Percentiles rank a stretch among this genome's conserved stretches.
Conservation (phyloP, 257 asterid genomes). For the Petunia axillaris region DNA sequence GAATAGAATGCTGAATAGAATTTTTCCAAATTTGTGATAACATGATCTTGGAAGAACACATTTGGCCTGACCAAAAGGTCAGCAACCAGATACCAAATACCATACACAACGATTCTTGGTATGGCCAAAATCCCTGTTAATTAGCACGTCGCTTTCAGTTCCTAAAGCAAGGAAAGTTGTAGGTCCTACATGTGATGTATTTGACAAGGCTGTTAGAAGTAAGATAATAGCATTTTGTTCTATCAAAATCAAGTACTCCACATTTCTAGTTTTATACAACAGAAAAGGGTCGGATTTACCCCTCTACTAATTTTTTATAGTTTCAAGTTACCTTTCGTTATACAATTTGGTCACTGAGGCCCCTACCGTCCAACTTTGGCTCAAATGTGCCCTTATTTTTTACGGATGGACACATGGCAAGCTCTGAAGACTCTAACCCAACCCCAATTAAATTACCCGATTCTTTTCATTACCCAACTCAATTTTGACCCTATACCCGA, state of each 20-base stretch:
- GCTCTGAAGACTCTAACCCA: neutral
- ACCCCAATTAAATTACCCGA: too few species aligned
- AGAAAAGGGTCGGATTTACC: too few species aligned
- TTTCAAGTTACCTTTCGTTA: too few species aligned
- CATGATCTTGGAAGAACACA: neutral
- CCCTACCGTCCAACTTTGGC: too few species aligned
- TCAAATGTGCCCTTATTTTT: neutral
- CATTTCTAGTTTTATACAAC: neutral
- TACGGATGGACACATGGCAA: neutral
- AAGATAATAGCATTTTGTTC: neutral
- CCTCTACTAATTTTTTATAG: too few species aligned
- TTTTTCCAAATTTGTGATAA: slow-evolving; percentile 7
- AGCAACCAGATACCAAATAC: neutral
- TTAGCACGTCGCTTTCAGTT: neutral
- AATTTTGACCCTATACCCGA: neutral
- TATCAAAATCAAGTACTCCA: neutral
- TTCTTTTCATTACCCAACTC: neutral
- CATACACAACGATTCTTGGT: too few species aligned
- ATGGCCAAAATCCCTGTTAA: neutral
- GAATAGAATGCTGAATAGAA: neutral
- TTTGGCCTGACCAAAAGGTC: neutral
- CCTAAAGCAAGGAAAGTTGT: neutral
- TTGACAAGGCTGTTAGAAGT: neutral
- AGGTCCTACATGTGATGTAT: slow-evolving; percentile 1
- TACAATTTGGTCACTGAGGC: too few species aligned